These are phyloP conservation scores for Jasminum sambac DNA, from an alignment of 257 asterid species.

Conservation along the genomic window DNA sequence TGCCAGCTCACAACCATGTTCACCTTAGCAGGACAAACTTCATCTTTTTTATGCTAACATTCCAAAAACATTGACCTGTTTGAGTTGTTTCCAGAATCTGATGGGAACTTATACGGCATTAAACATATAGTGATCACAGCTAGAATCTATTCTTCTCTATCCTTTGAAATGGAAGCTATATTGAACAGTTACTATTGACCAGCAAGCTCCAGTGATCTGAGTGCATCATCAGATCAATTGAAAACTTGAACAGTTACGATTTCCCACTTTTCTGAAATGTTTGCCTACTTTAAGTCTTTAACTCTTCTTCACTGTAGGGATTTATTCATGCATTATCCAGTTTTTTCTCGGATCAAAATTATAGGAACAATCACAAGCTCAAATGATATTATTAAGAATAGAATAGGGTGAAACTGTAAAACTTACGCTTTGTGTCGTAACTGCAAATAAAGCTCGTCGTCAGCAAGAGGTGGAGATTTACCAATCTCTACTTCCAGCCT, in stretches of 20 bases:
- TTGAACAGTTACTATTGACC: background rate
- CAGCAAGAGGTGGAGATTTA: conserved; percentile 93
- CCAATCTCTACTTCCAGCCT: conserved; percentile 94
- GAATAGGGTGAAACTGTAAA: conserved; percentile 6
- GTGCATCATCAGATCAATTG: background rate
- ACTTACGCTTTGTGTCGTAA: conserved; percentile 85
- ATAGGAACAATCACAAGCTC: background rate
- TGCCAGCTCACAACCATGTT: background rate
- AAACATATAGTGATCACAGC: background rate
- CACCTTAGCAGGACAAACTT: background rate
- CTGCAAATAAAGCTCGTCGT: conserved; percentile 75
- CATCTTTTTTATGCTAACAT: background rate
- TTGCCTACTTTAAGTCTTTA: background rate
- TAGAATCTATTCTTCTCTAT: background rate
- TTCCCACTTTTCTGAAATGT: background rate
- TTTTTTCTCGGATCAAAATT: background rate
- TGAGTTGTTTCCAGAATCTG: background rate
- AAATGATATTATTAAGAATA: background rate
- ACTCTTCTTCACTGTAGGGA: background rate
- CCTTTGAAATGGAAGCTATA: conserved; percentile 9
- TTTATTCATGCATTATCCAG: background rate
- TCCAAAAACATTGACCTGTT: background rate
- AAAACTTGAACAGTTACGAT: background rate
- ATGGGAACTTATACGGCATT: background rate
- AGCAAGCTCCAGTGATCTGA: conserved; percentile 4